These are phyloP conservation scores for Salinomyces thailandicus DNA, from an alignment of 2,329 filamentous ascomycete genomes.

Conservation along the genomic window DNA sequence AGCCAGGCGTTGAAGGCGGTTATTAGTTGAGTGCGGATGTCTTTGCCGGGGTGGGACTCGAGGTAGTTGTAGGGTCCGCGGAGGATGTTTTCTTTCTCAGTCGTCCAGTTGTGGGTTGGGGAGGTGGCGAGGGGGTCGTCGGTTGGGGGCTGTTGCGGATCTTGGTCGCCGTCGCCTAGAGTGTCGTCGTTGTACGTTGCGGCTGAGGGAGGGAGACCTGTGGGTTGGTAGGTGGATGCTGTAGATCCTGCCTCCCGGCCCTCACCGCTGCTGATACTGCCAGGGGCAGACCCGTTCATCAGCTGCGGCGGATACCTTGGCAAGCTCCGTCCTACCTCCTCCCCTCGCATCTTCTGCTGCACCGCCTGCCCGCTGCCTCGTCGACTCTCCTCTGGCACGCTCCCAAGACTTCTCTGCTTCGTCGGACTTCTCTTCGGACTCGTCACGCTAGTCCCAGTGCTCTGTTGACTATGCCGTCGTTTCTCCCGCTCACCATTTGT, in stretches of 20 bases:
- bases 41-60: slow-evolving; percentile 68
- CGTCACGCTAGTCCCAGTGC: not conserved
- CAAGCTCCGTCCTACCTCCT: too few species aligned
- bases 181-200: not conserved
- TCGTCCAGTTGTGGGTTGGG: slow-evolving; percentile 46
- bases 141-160: not conserved
- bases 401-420: slow-evolving; percentile 17
- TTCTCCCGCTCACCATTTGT: slow-evolving; percentile 14
- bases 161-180: not conserved
- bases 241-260: not conserved
- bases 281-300: not conserved
- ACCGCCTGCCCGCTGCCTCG: not conserved
- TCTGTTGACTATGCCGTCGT: not conserved
- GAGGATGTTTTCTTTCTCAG: slow-evolving; percentile 66
- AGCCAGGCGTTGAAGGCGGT: slow-evolving; percentile 73
- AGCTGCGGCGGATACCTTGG: not conserved
- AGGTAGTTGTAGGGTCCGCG: slow-evolving; percentile 74
- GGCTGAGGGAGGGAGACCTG: not conserved
- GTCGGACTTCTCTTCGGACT: slow-evolving; percentile 9
- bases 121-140: not conserved
- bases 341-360: not conserved
- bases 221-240: slow-evolving; percentile 4
- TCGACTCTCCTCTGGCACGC: slow-evolving; percentile 13
- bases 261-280: not conserved
- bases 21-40: slow-evolving; percentile 71